Percentiles rank a stretch among this genome's conserved stretches.
phyloP scores from a whole-genome alignment of 495 filamentous ascomycete species.

The Thozetella sp. region DNA sequence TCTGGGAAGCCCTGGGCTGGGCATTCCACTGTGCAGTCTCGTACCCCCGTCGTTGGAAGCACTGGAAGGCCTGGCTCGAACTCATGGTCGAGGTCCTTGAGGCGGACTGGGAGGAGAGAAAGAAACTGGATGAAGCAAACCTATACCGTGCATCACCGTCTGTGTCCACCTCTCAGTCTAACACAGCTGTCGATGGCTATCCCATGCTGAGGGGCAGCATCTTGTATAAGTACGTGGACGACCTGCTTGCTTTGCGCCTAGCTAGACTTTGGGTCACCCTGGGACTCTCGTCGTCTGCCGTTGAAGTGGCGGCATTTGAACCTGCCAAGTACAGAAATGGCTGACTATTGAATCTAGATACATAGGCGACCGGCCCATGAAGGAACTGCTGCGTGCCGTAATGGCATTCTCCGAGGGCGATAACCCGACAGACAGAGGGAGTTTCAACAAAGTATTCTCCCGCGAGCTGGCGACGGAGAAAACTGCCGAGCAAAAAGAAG shows the following conservation, averaged over 20 bases:
- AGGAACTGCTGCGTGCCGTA: conserved; percentile 41
- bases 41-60: conserved; percentile 71
- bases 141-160: background rate
- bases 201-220: conserved; percentile 33
- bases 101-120: conserved; percentile 69
- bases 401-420: conserved; percentile 39
- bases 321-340: background rate
- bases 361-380: conserved; percentile 9
- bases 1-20: conserved; percentile 92
- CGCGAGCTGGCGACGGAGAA: conserved; percentile 38
- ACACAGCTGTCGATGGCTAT: conserved; percentile 15
- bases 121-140: conserved; percentile 26
- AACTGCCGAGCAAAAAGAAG: conserved; percentile 55
- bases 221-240: conserved; percentile 23
- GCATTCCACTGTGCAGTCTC: conserved; percentile 85
- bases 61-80: conserved; percentile 82
- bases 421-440: conserved; percentile 23
- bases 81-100: conserved; percentile 79
- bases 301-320: background rate
- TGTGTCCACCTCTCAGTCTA: background rate
- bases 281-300: no score
- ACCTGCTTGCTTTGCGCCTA: background rate
- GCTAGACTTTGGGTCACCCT: no score
- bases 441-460: conserved; percentile 51
- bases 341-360: no score